Conservation (phyloP, 495 filamentous ascomycete genomes). For the Neurospora pannonica region DNA sequence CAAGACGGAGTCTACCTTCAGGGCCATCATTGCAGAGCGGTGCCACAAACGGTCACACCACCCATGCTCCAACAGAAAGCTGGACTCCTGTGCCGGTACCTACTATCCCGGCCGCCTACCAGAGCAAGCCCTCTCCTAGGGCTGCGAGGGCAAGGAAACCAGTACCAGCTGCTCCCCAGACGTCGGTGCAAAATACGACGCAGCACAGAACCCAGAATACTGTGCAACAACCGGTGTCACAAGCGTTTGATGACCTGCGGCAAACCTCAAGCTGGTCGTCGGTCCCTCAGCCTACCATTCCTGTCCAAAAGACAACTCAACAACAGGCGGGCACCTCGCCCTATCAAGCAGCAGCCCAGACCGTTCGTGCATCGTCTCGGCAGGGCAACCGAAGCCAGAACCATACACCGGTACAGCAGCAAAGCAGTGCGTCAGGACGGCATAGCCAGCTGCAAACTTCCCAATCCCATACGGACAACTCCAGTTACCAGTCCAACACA, state of each 20-base stretch:
- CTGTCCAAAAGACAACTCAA: background rate
- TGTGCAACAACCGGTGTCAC: background rate
- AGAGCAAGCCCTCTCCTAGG: slow-evolving; percentile 12
- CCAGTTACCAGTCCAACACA: slow-evolving; percentile 3
- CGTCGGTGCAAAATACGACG: background rate
- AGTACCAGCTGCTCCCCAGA: background rate
- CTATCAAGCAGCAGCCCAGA: slow-evolving; percentile 10
- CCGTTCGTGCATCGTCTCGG: slow-evolving; percentile 13
- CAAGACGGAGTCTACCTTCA: slow-evolving; percentile 3
- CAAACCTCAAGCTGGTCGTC: slow-evolving; percentile 13
- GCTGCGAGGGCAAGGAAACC: slow-evolving; percentile 9
- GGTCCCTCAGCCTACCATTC: slow-evolving; percentile 5
- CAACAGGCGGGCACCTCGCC: slow-evolving; percentile 11
- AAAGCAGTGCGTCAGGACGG: slow-evolving; percentile 2
- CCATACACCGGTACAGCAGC: slow-evolving; percentile 12
- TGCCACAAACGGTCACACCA: background rate
- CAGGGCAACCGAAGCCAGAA: slow-evolving; percentile 13
- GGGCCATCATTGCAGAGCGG: background rate
- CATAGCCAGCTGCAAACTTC: slow-evolving; percentile 1
- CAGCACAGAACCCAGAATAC: background rate
- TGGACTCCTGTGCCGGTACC: slow-evolving; percentile 11
- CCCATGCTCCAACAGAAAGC: background rate
- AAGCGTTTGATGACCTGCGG: slow-evolving; percentile 15
- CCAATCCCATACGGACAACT: slow-evolving; percentile 4
- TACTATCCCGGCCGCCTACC: background rate